Conservation (phyloP, 768 basidiomycete genomes). For the Hericium coralloides region DNA sequence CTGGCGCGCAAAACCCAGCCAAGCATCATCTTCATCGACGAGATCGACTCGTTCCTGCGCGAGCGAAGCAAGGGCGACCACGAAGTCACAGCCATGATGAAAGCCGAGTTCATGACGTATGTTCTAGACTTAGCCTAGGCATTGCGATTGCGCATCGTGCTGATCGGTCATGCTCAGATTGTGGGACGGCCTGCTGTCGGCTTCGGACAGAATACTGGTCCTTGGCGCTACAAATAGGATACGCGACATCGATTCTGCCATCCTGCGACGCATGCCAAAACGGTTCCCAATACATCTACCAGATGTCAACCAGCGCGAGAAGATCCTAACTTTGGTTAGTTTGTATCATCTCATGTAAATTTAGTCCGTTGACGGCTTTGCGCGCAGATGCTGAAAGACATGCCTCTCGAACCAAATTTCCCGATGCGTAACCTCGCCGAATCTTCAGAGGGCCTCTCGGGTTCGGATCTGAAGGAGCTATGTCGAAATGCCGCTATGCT, state of each 20-base stretch:
- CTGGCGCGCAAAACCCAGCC: slow-evolving; percentile 92
- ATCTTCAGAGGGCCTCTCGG: slow-evolving; percentile 68
- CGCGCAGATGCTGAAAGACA: slow-evolving; percentile 75
- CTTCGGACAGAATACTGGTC: slow-evolving; percentile 75
- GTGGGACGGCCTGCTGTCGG: slow-evolving; percentile 91
- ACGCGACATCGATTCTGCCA: slow-evolving; percentile 82
- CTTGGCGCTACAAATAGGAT: slow-evolving; percentile 95
- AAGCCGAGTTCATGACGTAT: slow-evolving; percentile 91
- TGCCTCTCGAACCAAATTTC: slow-evolving; percentile 55
- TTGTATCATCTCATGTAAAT: background rate
- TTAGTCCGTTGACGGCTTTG: background rate
- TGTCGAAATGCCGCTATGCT: slow-evolving; percentile 93
- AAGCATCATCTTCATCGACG: slow-evolving; percentile 96
- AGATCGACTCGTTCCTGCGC: slow-evolving; percentile 92
- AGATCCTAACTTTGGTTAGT: slow-evolving; percentile 69
- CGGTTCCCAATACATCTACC: slow-evolving; percentile 85
- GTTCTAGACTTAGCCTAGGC: slow-evolving; percentile 17
- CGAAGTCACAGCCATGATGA: slow-evolving; percentile 98
- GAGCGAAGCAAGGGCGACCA: slow-evolving; percentile 86
- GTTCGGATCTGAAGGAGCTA: slow-evolving; percentile 86
- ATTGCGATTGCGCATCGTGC: background rate
- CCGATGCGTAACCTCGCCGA: slow-evolving; percentile 54
- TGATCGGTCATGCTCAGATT: slow-evolving; percentile 36
- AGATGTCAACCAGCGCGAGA: slow-evolving; percentile 64
- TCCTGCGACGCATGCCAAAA: slow-evolving; percentile 96